Evolutionary conservation across 2,329 filamentous ascomycete genomes (phyloP).

Genomic region (Ascochyta clinopodiicola): DNA sequence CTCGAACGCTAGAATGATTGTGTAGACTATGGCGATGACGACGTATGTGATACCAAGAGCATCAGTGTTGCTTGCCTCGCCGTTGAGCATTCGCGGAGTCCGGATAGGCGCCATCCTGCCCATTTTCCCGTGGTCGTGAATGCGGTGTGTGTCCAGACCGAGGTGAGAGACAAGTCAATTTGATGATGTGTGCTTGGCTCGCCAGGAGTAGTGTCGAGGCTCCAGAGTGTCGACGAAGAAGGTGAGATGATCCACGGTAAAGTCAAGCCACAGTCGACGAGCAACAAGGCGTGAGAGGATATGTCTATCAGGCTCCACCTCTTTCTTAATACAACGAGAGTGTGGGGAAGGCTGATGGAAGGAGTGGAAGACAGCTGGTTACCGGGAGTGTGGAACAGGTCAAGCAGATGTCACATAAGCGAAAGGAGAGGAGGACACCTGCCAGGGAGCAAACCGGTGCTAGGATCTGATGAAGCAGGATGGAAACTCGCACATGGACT

Average conservation of each 20-base stretch:
- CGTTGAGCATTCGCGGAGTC: conserved; percentile 37
- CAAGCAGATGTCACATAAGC: conserved; percentile 40
- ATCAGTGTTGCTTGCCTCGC: conserved; percentile 39
- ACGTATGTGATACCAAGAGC: conserved; percentile 43
- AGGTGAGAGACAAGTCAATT: not conserved
- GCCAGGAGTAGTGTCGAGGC: not conserved
- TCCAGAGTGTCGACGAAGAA: not conserved
- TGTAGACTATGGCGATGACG: conserved; percentile 42
- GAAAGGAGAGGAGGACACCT: conserved; percentile 31
- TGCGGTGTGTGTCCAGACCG: not conserved
- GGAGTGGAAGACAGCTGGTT: conserved; percentile 25
- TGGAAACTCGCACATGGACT: conserved; percentile 29
- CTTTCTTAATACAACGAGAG: conserved; percentile 34
- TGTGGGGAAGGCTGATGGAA: conserved; percentile 31
- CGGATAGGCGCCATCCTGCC: conserved; percentile 42
- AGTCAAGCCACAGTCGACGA: conserved; percentile 11
- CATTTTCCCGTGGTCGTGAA: conserved; percentile 28
- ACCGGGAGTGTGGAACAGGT: conserved; percentile 31
- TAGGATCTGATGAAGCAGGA: conserved; percentile 30
- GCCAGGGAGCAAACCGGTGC: conserved; percentile 27
- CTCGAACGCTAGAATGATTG: conserved; percentile 38
- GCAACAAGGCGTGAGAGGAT: conserved; percentile 10
- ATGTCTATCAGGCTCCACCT: conserved; percentile 33
- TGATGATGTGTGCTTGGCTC: not conserved
- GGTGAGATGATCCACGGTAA: not conserved